phyloP scores from a whole-genome alignment of 257 asterid species.

The Solanum paucissectum region DNA sequence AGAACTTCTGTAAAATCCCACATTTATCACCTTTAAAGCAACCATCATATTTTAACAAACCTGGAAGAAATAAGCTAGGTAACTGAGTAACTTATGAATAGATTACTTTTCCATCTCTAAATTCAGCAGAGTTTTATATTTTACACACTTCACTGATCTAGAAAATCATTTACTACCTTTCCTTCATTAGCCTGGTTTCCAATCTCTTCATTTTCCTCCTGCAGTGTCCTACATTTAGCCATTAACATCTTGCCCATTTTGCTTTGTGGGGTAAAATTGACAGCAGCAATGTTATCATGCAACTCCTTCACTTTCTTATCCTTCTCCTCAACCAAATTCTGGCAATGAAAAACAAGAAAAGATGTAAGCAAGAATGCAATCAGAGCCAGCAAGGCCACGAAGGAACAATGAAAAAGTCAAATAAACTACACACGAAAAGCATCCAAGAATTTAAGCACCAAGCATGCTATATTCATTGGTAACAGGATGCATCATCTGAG shows the following conservation, averaged over 20 bases:
- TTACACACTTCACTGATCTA: background rate
- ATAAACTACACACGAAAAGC: background rate
- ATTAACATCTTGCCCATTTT: slow-evolving; percentile 94
- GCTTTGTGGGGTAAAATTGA: slow-evolving; percentile 91
- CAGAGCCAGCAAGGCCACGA: background rate
- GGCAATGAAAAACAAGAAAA: slow-evolving; percentile 6
- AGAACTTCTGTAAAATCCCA: background rate
- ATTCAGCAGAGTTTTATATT: background rate
- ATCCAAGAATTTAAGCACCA: background rate
- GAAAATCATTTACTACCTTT: slow-evolving; percentile 42
- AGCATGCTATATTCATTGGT: background rate
- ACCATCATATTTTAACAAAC: background rate
- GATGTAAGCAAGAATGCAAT: background rate
- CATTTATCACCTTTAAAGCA: background rate
- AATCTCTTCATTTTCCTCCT: slow-evolving; percentile 94
- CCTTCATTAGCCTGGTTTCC: slow-evolving; percentile 99
- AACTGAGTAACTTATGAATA: background rate
- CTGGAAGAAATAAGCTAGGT: background rate
- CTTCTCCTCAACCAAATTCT: slow-evolving; percentile 98
- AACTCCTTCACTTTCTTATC: slow-evolving; percentile 87
- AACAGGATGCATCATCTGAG: background rate
- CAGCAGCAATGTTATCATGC: slow-evolving; percentile 86
- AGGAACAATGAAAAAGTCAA: background rate
- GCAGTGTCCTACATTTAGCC: slow-evolving; percentile 93
- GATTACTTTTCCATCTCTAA: background rate